Conservation (phyloP, 306 rosid species). For the Fagus sylvatica region DNA sequence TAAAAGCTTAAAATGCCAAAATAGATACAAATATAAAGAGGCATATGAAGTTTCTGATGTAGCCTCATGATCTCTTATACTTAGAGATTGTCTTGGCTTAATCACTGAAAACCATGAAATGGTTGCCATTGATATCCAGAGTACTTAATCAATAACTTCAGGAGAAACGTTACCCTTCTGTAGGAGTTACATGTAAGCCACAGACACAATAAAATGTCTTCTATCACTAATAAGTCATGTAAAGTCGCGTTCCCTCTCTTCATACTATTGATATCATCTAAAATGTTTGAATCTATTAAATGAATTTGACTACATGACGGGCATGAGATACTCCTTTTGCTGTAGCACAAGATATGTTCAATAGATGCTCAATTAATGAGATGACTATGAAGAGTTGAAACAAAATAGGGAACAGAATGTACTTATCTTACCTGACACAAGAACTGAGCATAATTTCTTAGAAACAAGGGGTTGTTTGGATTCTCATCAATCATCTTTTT, state of each 20-base stretch:
- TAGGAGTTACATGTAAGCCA: background rate
- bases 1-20: background rate
- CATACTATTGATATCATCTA: background rate
- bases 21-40: background rate
- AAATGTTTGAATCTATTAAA: background rate
- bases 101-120: background rate
- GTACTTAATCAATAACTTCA: background rate
- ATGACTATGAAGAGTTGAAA: background rate
- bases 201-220: background rate
- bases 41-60: constrained; percentile 2
- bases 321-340: background rate
- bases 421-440: constrained; percentile 59
- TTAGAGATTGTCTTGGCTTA: background rate
- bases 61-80: background rate
- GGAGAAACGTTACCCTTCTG: background rate
- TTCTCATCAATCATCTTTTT: constrained; percentile 57
- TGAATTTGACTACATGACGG: background rate
- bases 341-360: background rate
- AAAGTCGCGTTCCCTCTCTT: background rate
- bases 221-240: constrained; percentile 3
- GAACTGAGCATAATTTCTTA: constrained; percentile 72
- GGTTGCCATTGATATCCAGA: background rate
- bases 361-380: background rate
- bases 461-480: constrained; percentile 56
- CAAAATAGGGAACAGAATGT: constrained; percentile 3